Evolutionary conservation across 1,139 yeast species (phyloP), one percentile per base, ranked within the genome.

Genomic region (Diutina scorzettiae): DNA sequence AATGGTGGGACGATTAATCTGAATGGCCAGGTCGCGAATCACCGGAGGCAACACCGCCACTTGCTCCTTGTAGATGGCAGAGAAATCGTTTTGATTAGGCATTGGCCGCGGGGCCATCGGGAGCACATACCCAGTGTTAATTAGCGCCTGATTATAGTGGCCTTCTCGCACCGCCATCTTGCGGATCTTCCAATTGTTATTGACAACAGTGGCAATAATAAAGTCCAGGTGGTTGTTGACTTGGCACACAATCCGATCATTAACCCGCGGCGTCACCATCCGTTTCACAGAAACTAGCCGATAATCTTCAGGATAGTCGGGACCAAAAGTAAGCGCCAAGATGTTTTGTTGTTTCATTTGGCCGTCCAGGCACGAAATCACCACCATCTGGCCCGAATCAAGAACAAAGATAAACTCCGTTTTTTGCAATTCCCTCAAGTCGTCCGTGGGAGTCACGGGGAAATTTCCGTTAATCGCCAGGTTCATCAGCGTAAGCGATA

Each of bases 191-290:
- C 94, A 81, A 43, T 68, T 69, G 51, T 79, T 78, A 47, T 81
- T 78, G 9, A 80, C 69, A 6, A 71, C 77, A 0, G 83, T 74
- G 1, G 81, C 81, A 3, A 83, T 77, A 9, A 80, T 59, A 14
- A 84, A 51, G 32, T 72, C 73, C 18, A 73, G 76, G 43, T 67
- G 66, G 17, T 23, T 20, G 20, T 60, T 62, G 2, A 76, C 64
- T 34, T 74, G 70, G 45, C 79, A 74, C 1, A 84, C 74, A 29
- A 84, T 63, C 48, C 91, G 66, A 54, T 83, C 93, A 51, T 76
- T 79, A 25, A 83, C 78, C 54, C 93, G 69, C 3, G 94, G 89
- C 0, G 94, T 80, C 5, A 69, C 56, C 8, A 84, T 57, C 45
- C 73, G 71, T 39, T 69, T 71, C 40, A 81, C 78, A 1, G 78